Evolutionary conservation across 805 yeast genomes (phyloP).

Genomic region (Torulaspora maleeae): DNA sequence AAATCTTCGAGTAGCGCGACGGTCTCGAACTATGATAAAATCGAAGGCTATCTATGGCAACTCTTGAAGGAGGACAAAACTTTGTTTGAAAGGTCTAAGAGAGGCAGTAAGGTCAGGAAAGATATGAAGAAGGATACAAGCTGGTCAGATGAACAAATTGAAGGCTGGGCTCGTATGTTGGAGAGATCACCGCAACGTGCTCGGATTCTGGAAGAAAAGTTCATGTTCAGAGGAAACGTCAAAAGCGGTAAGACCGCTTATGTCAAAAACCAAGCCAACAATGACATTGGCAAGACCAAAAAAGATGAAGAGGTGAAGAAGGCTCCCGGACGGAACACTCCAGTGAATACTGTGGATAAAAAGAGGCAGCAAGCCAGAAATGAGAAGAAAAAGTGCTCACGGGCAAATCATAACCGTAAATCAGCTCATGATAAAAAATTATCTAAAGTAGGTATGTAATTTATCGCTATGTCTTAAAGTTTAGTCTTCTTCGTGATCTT

Average conservation of each 20-base stretch:
- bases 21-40: constrained; percentile 37
- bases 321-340: not conserved
- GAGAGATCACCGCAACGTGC: constrained; percentile 59
- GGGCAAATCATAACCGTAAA: constrained; percentile 64
- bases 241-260: constrained; percentile 32
- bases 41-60: constrained; percentile 55
- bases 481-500: constrained; percentile 6
- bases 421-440: constrained; percentile 56
- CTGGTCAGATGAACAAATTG: constrained; percentile 89
- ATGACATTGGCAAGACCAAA: not conserved
- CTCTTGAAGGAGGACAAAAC: constrained; percentile 48
- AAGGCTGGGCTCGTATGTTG: constrained; percentile 86
- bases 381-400: constrained; percentile 51
- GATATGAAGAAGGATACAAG: constrained; percentile 48
- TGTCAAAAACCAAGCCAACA: constrained; percentile 22
- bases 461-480: too few relatives aligned
- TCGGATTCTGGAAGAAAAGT: constrained; percentile 58
- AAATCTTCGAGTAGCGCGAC: constrained; percentile 10
- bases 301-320: not conserved
- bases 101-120: constrained; percentile 51
- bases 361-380: constrained; percentile 42
- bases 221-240: constrained; percentile 44
- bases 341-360: constrained; percentile 12
- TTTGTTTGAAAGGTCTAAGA: constrained; percentile 43
- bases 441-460: constrained; percentile 16